Base-by-base conservation (phyloP, 257 asterid species). In the Orobanche coerulescens region DNA sequence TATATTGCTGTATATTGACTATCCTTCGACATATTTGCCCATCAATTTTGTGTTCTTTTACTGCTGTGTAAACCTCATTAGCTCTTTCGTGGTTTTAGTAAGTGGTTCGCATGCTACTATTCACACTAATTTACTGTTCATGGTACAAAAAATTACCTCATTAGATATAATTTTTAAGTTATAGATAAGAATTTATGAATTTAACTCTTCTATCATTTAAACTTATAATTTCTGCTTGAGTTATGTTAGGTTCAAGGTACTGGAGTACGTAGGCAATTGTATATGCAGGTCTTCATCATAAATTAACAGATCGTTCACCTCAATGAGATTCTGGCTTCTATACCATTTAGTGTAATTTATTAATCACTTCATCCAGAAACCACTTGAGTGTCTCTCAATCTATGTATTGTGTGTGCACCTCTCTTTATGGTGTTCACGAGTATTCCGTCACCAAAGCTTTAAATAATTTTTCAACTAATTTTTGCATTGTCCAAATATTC, bases 401-500 rank as follows among this genome's bases (percentile, higher is more conserved):
- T 39, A 18, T 46, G 44, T 12, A 14, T 56, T 24, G 34, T 43
- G 16, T 13, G 1, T 6, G 22, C 33, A 53, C 20, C 11, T 46
- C 15, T 39, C 40, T 22, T 40, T 31, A 26, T 34, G 25, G 36
- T 52, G 57, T 47, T 56, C 42, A 22, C 55, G 58, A 51, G 49
- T 19, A 19, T 50, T 51, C 34, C 44, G 7, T 67, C 13, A 36
- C 46, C 33, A 25, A 23, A 63, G 61, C 19, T 28, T 28, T 54
- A 22, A 46, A 51, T 48, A 42, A 36, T 61, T 69, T n/a, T 57
- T 49, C 60, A 40, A 39, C 50, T 55, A n/a, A 46, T 62, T 58
- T 65, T 25, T 14, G 51, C 47, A 55, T 36, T 71, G 57, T 75
- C 44, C 31, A 36, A 67, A 56, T 71, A 60, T 58, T 63, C 65